Evolutionary conservation across 306 rosid genomes (phyloP), one percentile per base, ranked within the genome.

Genomic region (Rubus idaeus): DNA sequence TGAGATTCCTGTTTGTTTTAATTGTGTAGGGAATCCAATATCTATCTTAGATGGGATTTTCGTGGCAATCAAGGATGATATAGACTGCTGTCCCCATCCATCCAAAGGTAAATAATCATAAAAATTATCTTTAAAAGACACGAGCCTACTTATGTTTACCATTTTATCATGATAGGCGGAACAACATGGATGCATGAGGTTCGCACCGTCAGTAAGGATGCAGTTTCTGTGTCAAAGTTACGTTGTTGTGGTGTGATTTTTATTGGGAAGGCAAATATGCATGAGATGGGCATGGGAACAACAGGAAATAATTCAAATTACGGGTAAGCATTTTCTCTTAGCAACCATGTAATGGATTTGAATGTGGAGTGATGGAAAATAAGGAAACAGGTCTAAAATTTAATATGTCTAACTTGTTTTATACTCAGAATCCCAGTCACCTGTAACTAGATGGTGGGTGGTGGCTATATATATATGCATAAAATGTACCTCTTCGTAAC

Each of bases 221-320:
- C 91, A 3, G 86, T 73, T 82, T 66, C 85, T 80, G 97, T 92
- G 69, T 84, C 97, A 42, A 90, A 78, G 76, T 81, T 94, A 73
- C 96, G 98, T 52, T 75, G 89, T 76, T 94, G 98, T 58, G 98
- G 98, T 52, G 97, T 88, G 65, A 89, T 94, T 76, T 85, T 94
- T 73, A 45, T 92, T 42, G 98, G 98, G 82, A 94, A 94, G 84
- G 95, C 97, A 79, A 94, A 94, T 80, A 94, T 94, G 98, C 98
- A 94, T 45, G 98, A 94, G 81, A 39, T 92, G 62, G 98, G 98
- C 82, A 90, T 94, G 97, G 98, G 98, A 73, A 90, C 97, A n/a
- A 94, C 98, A 13, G 98, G 98, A 80, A 94, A 90, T 79, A 94
- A 94, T 89, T 79, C 97, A 75, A 89, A 94, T 65, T 89, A 88